A percentile compares a stretch with the other conserved stretches of the same genome.
phyloP scores from a whole-genome alignment of 805 yeast genomes.

The Sporopachydermia quercuum region DNA sequence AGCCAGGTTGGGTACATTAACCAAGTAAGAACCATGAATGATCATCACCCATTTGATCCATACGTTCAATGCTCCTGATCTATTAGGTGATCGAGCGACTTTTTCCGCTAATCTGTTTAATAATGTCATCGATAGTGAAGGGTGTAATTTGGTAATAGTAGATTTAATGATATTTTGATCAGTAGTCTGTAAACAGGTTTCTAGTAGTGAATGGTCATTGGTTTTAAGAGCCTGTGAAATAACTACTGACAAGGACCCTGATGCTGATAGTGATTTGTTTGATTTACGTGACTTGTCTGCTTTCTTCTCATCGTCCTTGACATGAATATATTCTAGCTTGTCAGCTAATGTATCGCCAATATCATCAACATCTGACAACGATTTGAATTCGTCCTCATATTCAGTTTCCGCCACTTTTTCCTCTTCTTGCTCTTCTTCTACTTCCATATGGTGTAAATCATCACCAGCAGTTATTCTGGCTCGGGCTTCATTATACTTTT shows the following conservation, averaged over 20 bases:
- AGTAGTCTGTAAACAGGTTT: slow-evolving; percentile 51
- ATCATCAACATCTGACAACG: slow-evolving; percentile 19
- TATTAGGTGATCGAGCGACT: slow-evolving; percentile 37
- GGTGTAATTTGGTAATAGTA: slow-evolving; percentile 39
- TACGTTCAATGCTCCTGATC: slow-evolving; percentile 32
- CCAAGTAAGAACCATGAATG: slow-evolving; percentile 50
- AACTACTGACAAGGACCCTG: slow-evolving; percentile 74
- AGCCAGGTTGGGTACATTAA: slow-evolving; percentile 35
- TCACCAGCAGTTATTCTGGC: slow-evolving; percentile 21
- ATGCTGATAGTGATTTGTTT: slow-evolving; percentile 22
- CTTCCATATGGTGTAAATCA: slow-evolving; percentile 13
- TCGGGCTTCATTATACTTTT: slow-evolving; percentile 18
- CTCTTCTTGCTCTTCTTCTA: slow-evolving; percentile 13
- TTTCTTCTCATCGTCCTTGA: slow-evolving; percentile 6
- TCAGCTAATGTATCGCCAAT: slow-evolving; percentile 31
- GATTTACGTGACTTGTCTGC: slow-evolving; percentile 11
- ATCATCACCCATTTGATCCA: slow-evolving; percentile 81
- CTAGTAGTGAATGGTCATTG: slow-evolving; percentile 75
- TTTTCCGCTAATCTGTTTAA: slow-evolving; percentile 32
- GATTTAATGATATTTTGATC: slow-evolving; percentile 37
- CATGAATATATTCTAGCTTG: slow-evolving; percentile 16
- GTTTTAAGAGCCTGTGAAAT: slow-evolving; percentile 78
- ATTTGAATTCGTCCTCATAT: slow-evolving; percentile 22
- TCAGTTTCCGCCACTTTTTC: slow-evolving; percentile 10
- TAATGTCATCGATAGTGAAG: slow-evolving; percentile 26